These are phyloP conservation scores for Nigrograna mackinnonii DNA, from an alignment of 2,329 filamentous ascomycete genomes.

Conservation along the genomic window DNA sequence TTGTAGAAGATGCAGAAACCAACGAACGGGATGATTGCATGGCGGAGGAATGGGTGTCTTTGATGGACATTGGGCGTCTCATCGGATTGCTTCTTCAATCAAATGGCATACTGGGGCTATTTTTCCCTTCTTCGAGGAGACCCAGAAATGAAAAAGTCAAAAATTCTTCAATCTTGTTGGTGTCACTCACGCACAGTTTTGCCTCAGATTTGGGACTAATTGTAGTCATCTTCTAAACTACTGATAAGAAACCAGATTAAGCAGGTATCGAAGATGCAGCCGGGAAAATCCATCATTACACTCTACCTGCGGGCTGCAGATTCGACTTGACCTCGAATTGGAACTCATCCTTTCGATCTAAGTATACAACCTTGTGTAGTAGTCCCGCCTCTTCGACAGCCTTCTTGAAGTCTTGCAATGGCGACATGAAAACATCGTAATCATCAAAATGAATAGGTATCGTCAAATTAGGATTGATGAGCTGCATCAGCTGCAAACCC, in stretches of 20 bases:
- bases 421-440: slow-evolving; percentile 64
- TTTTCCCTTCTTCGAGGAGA: slow-evolving; percentile 20
- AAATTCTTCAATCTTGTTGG: slow-evolving; percentile 17
- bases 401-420: slow-evolving; percentile 63
- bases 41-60: slow-evolving; percentile 15
- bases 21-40: slow-evolving; percentile 9
- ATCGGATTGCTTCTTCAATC: slow-evolving; percentile 29
- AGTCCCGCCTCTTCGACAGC: slow-evolving; percentile 58
- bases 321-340: slow-evolving; percentile 51
- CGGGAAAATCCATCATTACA: no score
- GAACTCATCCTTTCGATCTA: slow-evolving; percentile 63
- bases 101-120: slow-evolving; percentile 32
- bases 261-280: no score
- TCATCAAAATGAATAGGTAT: slow-evolving; percentile 52
- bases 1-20: slow-evolving; percentile 2
- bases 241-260: no score
- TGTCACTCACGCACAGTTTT: no score
- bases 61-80: slow-evolving; percentile 21
- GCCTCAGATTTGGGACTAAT: no score
- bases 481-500: slow-evolving; percentile 61
- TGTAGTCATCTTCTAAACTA: no score
- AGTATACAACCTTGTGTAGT: slow-evolving; percentile 59
- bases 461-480: slow-evolving; percentile 64
- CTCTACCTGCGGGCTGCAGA: neutral
- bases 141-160: slow-evolving; percentile 34